A percentile compares a stretch with the other conserved stretches of the same genome.
Conservation (phyloP, 495 filamentous ascomycete genomes). For the Aspergillus ellipticus region DNA sequence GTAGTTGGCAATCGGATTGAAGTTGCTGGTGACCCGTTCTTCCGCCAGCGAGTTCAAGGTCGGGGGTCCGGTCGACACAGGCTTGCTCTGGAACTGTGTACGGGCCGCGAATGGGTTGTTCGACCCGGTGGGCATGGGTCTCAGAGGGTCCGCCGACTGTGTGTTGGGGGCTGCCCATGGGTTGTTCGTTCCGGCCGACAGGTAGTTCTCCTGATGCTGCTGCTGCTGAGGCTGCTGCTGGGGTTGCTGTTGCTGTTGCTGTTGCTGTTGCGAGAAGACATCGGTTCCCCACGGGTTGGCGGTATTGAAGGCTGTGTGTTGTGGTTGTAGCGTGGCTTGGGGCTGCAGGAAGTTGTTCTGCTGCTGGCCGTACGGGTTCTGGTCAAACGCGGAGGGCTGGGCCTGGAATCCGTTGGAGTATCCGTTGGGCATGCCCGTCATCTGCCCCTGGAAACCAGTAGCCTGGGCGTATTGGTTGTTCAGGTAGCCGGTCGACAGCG, state of each 20-base stretch:
- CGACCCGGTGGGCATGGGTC: conserved; percentile 72
- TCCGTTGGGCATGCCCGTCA: conserved; percentile 64
- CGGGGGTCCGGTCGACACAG: conserved; percentile 53
- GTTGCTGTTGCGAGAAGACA: conserved; percentile 42
- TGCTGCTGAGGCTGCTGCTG: conserved; percentile 19
- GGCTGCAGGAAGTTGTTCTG: conserved; percentile 51
- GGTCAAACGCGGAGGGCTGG: conserved; percentile 60
- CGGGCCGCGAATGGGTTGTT: conserved; percentile 90
- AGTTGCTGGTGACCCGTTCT: conserved; percentile 60
- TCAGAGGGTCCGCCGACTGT: conserved; percentile 40
- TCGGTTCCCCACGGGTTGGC: conserved; percentile 68
- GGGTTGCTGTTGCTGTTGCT: conserved; percentile 48
- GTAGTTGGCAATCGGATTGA: conserved; percentile 54
- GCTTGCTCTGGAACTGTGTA: conserved; percentile 56
- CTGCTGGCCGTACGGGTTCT: conserved; percentile 49
- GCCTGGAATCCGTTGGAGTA: conserved; percentile 62
- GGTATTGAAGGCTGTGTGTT: conserved; percentile 66
- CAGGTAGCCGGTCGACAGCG: conserved; percentile 77
- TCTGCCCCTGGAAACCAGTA: conserved; percentile 59
- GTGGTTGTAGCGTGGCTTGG: conserved; percentile 56
- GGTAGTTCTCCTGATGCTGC: conserved; percentile 53
- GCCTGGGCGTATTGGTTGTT: conserved; percentile 79
- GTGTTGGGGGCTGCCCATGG: conserved; percentile 53
- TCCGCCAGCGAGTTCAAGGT: conserved; percentile 67
- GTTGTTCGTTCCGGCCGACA: conserved; percentile 79